A percentile compares a stretch with the other conserved stretches of the same genome.
These are phyloP conservation scores for Trichoderma orchidacearum DNA, from an alignment of 495 filamentous ascomycete species.

Conservation along the genomic window DNA sequence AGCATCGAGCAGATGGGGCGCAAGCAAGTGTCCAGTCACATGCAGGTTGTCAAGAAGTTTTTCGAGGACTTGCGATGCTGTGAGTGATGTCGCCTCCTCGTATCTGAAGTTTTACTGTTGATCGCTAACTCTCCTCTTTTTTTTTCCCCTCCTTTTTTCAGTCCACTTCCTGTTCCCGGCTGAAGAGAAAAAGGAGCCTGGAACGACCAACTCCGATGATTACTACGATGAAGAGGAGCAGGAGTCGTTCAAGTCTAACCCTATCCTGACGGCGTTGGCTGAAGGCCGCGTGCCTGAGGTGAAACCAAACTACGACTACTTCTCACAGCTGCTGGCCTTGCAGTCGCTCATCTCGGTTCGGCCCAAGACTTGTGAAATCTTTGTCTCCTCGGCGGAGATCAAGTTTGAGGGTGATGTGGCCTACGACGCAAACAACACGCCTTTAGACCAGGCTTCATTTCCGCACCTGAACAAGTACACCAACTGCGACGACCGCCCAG, in stretches of 20 bases:
- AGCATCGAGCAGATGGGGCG: slow-evolving; percentile 41
- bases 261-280: slow-evolving; percentile 36
- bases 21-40: slow-evolving; percentile 93
- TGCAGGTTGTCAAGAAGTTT: slow-evolving; percentile 88
- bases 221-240: slow-evolving; percentile 24
- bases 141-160: slow-evolving; percentile 8
- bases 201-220: slow-evolving; percentile 7
- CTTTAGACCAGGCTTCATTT: slow-evolving; percentile 24
- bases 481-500: slow-evolving; percentile 18
- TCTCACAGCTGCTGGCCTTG: slow-evolving; percentile 24
- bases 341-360: slow-evolving; percentile 24
- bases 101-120: background rate
- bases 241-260: slow-evolving; percentile 38
- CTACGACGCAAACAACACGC: slow-evolving; percentile 17
- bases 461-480: slow-evolving; percentile 29
- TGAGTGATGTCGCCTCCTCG: slow-evolving; percentile 10
- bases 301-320: slow-evolving; percentile 37
- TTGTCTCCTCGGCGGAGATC: slow-evolving; percentile 26
- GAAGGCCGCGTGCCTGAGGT: slow-evolving; percentile 29
- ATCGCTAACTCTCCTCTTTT: background rate
- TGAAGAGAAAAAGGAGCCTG: slow-evolving; percentile 13
- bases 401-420: slow-evolving; percentile 18
- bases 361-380: slow-evolving; percentile 31
- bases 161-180: slow-evolving; percentile 35
- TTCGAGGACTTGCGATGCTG: slow-evolving; percentile 25